Percentiles rank a stretch among this genome's conserved stretches.
Evolutionary conservation across 2,329 filamentous ascomycete species (phyloP).

Genomic region (Neopestalotiopsis rosae): DNA sequence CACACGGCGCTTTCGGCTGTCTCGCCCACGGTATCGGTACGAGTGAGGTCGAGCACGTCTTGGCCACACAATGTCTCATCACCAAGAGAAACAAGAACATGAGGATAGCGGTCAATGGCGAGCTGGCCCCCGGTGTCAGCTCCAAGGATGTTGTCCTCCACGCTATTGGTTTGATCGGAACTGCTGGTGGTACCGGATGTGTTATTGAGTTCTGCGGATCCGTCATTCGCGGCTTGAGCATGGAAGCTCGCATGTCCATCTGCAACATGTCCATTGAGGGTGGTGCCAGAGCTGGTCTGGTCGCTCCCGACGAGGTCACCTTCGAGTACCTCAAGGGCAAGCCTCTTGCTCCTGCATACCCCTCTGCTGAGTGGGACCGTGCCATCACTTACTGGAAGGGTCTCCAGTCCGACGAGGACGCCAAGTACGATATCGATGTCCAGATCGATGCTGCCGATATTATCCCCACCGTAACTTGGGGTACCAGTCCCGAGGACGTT

Average conservation of each 20-base stretch:
- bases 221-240: slow-evolving; percentile 85
- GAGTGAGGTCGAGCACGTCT: slow-evolving; percentile 96
- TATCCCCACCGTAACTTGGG: slow-evolving; percentile 92
- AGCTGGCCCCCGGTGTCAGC: slow-evolving; percentile 87
- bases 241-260: slow-evolving; percentile 98
- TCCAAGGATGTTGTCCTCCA: slow-evolving; percentile 96
- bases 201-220: slow-evolving; percentile 99
- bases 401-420: slow-evolving; percentile 83
- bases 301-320: slow-evolving; percentile 91
- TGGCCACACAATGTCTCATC: slow-evolving; percentile 94
- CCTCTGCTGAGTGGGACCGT: slow-evolving; percentile 87
- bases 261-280: slow-evolving; percentile 99
- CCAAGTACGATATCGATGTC: slow-evolving; percentile 88
- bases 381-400: slow-evolving; percentile 88
- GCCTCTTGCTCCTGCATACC: slow-evolving; percentile 84
- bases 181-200: slow-evolving; percentile 89
- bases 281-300: slow-evolving; percentile 94
- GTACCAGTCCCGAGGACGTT: slow-evolving; percentile 94
- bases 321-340: slow-evolving; percentile 94
- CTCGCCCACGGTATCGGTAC: slow-evolving; percentile 97
- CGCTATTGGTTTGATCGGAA: slow-evolving; percentile 92
- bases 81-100: slow-evolving; percentile 98
- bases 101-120: slow-evolving; percentile 93
- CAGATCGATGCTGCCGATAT: slow-evolving; percentile 94
- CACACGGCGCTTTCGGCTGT: slow-evolving; percentile 94